Percentiles rank a stretch among this genome's conserved stretches.
phyloP scores from a whole-genome alignment of 352 stramenopile genomes.

The Phytophthora pinifolia region DNA sequence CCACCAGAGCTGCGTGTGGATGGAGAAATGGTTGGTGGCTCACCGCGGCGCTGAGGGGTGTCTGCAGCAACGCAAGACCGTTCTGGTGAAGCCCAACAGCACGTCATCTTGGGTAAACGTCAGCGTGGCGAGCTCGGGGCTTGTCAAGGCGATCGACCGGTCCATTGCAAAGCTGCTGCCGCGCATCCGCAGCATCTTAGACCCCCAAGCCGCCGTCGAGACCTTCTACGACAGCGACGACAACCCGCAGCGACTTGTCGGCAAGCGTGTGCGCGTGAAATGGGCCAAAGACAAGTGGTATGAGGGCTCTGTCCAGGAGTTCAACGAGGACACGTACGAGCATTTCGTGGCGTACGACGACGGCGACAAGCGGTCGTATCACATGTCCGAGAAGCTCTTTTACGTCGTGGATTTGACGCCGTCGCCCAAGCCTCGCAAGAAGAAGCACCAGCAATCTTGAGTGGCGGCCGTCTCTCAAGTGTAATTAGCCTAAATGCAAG shows the following conservation, averaged over 20 bases:
- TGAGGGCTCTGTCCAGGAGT: conserved; percentile 71
- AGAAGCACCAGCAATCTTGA: conserved; percentile 28
- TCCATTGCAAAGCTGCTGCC: conserved; percentile 59
- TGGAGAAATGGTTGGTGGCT: conserved; percentile 78
- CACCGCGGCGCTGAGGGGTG: conserved; percentile 69
- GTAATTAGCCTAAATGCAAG: conserved; percentile 29
- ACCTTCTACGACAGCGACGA: conserved; percentile 91
- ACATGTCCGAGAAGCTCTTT: conserved; percentile 90
- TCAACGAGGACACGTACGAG: conserved; percentile 80
- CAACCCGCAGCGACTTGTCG: conserved; percentile 80
- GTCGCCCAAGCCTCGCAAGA: conserved; percentile 33
- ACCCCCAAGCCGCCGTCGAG: conserved; percentile 43
- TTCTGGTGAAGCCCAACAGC: conserved; percentile 85
- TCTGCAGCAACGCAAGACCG: conserved; percentile 73
- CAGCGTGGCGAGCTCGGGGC: conserved; percentile 47
- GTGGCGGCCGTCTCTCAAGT: conserved; percentile 11
- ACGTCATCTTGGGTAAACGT: conserved; percentile 82
- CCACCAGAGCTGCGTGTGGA: conserved; percentile 66
- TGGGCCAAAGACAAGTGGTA: conserved; percentile 92
- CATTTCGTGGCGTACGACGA: conserved; percentile 87
- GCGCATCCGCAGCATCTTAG: conserved; percentile 54
- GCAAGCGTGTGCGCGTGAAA: conserved; percentile 84
- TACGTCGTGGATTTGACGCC: conserved; percentile 61
- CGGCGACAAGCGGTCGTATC: conserved; percentile 84
- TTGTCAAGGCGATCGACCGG: conserved; percentile 68